Evolutionary conservation across 129 eudicot genomes (phyloP).

Genomic region (Flaveria sonorensis): DNA sequence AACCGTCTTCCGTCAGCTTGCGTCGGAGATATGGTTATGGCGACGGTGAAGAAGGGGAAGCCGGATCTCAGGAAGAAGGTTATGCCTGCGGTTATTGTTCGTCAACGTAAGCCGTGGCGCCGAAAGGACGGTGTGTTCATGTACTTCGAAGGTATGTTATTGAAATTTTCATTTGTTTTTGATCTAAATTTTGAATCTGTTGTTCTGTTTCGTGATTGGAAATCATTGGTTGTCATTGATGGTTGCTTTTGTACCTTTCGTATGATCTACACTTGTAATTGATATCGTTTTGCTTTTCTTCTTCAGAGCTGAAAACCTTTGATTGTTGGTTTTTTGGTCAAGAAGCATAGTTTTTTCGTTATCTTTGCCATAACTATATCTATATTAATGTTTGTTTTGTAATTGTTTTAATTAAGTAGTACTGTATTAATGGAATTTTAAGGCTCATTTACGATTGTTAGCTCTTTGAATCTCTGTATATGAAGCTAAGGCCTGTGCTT

Average conservation of each 20-base stretch:
- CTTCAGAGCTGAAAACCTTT: not conserved
- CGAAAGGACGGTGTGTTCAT: constrained; percentile 99
- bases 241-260: no score
- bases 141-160: constrained; percentile 85
- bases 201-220: not conserved
- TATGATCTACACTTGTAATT: no score
- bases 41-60: constrained; percentile 96
- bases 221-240: no score
- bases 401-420: not conserved
- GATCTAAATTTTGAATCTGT: not conserved
- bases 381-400: not conserved
- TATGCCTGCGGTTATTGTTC: constrained; percentile 95
- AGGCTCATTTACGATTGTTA: not conserved
- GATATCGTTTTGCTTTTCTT: not conserved
- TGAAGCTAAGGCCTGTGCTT: not conserved
- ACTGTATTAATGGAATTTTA: no score
- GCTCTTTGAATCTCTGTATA: not conserved
- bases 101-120: constrained; percentile 98
- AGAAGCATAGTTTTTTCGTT: not conserved
- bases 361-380: not conserved
- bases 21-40: constrained; percentile 98
- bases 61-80: constrained; percentile 98
- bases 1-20: constrained; percentile 87
- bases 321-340: not conserved
- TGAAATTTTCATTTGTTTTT: no score